Conservation (phyloP, 2,329 filamentous ascomycete genomes). For the Aspergillus intermedius region DNA sequence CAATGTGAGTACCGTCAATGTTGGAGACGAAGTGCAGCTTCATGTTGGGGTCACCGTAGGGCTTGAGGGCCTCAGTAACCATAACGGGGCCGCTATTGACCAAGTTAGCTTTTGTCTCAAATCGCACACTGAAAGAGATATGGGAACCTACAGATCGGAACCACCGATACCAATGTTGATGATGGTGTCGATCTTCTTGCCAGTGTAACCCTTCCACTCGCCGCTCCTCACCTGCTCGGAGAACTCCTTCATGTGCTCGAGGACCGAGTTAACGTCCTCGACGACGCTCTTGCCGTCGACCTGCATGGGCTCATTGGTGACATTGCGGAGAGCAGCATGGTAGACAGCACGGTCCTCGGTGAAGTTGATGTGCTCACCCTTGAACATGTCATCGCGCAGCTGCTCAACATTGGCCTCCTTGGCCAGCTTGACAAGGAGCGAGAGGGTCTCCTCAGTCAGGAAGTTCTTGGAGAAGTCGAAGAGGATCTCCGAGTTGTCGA, state of each 20-base stretch:
- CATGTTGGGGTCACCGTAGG: slow-evolving; percentile 78
- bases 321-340: slow-evolving; percentile 89
- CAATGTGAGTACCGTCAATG: slow-evolving; percentile 97
- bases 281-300: slow-evolving; percentile 93
- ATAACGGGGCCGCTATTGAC: slow-evolving; percentile 78
- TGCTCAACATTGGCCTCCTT: slow-evolving; percentile 86
- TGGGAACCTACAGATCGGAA: slow-evolving; percentile 76
- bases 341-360: slow-evolving; percentile 95
- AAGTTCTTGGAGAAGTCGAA: slow-evolving; percentile 99
- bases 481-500: slow-evolving; percentile 77
- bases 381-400: slow-evolving; percentile 96
- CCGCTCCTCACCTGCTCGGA: slow-evolving; percentile 90
- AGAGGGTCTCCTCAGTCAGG: slow-evolving; percentile 83
- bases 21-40: slow-evolving; percentile 98
- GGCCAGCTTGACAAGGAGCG: slow-evolving; percentile 80
- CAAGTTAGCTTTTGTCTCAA: slow-evolving; percentile 12
- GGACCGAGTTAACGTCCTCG: slow-evolving; percentile 81
- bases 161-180: slow-evolving; percentile 98
- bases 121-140: not conserved
- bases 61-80: slow-evolving; percentile 95
- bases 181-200: slow-evolving; percentile 94
- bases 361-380: slow-evolving; percentile 98
- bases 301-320: slow-evolving; percentile 69
- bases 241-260: slow-evolving; percentile 98
- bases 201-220: slow-evolving; percentile 93